Base-by-base conservation (phyloP, 148 eudicot species). In the Suaeda aralocaspica region DNA sequence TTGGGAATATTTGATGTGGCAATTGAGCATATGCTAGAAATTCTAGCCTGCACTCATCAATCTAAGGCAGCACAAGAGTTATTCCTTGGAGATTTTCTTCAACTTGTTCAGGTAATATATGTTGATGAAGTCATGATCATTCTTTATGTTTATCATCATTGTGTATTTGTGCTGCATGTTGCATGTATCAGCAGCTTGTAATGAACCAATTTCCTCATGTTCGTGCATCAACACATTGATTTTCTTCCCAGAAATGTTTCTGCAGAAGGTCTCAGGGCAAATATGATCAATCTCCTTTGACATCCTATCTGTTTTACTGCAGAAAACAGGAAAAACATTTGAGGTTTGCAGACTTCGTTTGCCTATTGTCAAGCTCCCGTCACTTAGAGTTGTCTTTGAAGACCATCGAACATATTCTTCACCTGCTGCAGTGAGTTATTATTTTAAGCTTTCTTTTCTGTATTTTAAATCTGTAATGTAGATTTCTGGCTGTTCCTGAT, bases 321-420 rank as follows among this genome's bases (percentile, higher is more conserved):
- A 94, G 99, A 88, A 94, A 84, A 87, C 89, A 39, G 97, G 99
- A 52, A 91, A 89, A 80, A 81, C 88, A 77, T 91, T 84, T 50
- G 96, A 94, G 80, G 89, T 89, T 53, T 76, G 76, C 58, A 82
- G 81, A 72, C 99, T 94, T 82, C 88, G 87, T 78, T 80, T 94
- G 80, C 99, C 99, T 51, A 81, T 89, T 69, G 84, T 94, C 69
- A 78, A 83, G 75, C 84, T 86, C 67, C 80, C 86, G 67, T 94
- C 88, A 15, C 81, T 86, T 49, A 84, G 83, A 76, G 87, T 94
- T 73, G 82, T 86, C 74, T 89, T 84, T 80, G 99, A 94, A 85
- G 99, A 94, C 76, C 97, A 89, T 78, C 92, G 97, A 50, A 94
- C 99, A 67, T 94, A 85, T 81, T 87, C 93, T 51, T 89, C 99